phyloP scores from a whole-genome alignment of 2,329 filamentous ascomycete species.

The Saccharata proteae region DNA sequence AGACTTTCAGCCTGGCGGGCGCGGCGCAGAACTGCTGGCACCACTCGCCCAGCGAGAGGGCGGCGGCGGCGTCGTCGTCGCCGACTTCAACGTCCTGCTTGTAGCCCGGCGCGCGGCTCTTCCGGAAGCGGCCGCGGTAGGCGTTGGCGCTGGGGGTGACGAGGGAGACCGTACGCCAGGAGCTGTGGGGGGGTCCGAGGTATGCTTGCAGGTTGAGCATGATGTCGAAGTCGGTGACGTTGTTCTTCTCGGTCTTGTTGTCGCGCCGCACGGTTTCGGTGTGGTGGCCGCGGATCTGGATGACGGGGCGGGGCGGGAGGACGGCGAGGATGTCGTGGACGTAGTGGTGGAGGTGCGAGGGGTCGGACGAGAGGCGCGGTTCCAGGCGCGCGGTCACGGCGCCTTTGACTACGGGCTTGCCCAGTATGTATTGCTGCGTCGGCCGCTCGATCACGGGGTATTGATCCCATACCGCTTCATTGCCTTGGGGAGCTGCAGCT shows the following conservation, averaged over 20 bases:
- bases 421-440: conserved; percentile 3
- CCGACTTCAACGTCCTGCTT: conserved; percentile 36
- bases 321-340: conserved; percentile 16
- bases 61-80: conserved; percentile 8
- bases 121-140: conserved; percentile 51
- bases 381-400: conserved; percentile 16
- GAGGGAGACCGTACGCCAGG: conserved; percentile 18
- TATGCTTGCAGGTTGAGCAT: conserved; percentile 22
- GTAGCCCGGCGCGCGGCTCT: conserved; percentile 36
- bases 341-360: conserved; percentile 18
- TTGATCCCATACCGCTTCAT: conserved; percentile 3
- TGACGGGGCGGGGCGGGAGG: conserved; percentile 19
- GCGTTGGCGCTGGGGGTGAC: conserved; percentile 48
- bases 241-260: conserved; percentile 23
- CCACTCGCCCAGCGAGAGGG: conserved; percentile 45
- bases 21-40: conserved; percentile 55
- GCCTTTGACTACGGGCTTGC: conserved; percentile 6
- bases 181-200: conserved; percentile 4
- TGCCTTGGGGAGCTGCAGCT: not conserved
- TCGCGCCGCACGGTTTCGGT: conserved; percentile 21
- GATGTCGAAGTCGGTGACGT: conserved; percentile 26
- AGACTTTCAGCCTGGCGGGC: conserved; percentile 43
- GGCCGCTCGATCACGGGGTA: conserved; percentile 7
- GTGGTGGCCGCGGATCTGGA: conserved; percentile 26
- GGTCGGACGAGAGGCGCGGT: conserved; percentile 20